Base-by-base conservation (phyloP, 495 filamentous ascomycete species). In the Neurospora sp. region DNA sequence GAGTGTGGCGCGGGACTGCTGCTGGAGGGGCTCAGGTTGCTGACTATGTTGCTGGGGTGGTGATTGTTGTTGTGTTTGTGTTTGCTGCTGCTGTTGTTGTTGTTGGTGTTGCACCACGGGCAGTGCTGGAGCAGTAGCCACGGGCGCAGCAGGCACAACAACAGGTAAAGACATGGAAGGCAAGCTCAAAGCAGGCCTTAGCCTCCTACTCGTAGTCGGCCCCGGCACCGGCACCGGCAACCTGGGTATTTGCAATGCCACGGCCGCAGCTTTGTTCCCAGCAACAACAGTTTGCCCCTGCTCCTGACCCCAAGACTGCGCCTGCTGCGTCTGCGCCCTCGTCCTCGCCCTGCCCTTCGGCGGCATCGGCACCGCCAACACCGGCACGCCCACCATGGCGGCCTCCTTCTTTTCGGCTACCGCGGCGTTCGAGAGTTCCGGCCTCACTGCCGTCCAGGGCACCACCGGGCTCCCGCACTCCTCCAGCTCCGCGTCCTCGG, bases 401-500 rank as follows among this genome's bases (percentile, higher is more conserved):
- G 61, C 7, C 3, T 39, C 61, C 41, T 73, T 61, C 59, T 40
- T 48, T 8, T 73, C 44, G 3, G 65, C 10, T 17, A 45, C 69
- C 12, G 41, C 69, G 12, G 48, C 22, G 14, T 41, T 41, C 4
- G 71, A 37, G 2, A 42, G 12, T 1, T 45, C 70, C 8, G 40
- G 75, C 16, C 75, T 48, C 12, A 68, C 70, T 2, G 76, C 70
- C 53, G n/a, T 69, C 40, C 22, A 74, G 71, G 6, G 73, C 77
- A 74, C 79, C 44, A 82, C 75, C 9, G 81, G 79, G n/a, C 79
- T 81, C 65, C 81, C 77, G 10, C 71, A 70, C 70, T 83, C 81
- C 59, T 83, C 80, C 69, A 77, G 73, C 70, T 82, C 73, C 68
- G 73, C 80, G 65, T 87, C 79, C 70, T 85, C 84, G 35, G 83